Conservation (phyloP, 1,284 basidiomycete genomes). For the Coniferiporia weirii region DNA sequence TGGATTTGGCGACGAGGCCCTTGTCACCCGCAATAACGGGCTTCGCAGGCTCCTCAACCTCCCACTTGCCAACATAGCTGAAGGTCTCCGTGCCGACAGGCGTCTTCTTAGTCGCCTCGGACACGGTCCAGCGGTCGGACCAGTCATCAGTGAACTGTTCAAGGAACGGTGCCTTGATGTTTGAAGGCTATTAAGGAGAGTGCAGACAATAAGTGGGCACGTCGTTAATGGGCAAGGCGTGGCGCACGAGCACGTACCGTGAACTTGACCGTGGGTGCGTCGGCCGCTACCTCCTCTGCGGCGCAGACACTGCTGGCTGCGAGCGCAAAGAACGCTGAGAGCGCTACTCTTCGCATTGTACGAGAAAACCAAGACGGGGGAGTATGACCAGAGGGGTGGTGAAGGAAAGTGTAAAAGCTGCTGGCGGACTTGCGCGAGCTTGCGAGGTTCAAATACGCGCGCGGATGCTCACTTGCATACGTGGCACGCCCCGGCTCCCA, state of each 20-base stretch:
- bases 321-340: conserved; percentile 63
- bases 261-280: conserved; percentile 63
- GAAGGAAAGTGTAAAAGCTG: conserved; percentile 30
- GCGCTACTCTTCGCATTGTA: conserved; percentile 80
- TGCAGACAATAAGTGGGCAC: conserved; percentile 5
- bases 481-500: conserved; percentile 8
- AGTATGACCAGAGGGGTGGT: conserved; percentile 22
- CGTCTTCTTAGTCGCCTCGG: conserved; percentile 96
- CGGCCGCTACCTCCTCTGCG: conserved; percentile 35
- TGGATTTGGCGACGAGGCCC: conserved; percentile 88
- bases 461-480: neutral
- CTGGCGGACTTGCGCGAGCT: conserved; percentile 34
- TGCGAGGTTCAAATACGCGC: conserved; percentile 9
- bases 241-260: conserved; percentile 40
- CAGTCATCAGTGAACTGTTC: conserved; percentile 96
- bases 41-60: conserved; percentile 81
- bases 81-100: conserved; percentile 90
- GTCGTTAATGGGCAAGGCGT: neutral
- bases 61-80: conserved; percentile 97
- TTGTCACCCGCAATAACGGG: conserved; percentile 78
- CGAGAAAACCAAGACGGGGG: conserved; percentile 55
- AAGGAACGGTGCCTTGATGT: conserved; percentile 88
- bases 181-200: conserved; percentile 54
- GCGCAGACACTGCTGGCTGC: conserved; percentile 48
- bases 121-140: conserved; percentile 91